phyloP scores from a whole-genome alignment of 2,329 filamentous ascomycete species.

The Fusarium sp. region DNA sequence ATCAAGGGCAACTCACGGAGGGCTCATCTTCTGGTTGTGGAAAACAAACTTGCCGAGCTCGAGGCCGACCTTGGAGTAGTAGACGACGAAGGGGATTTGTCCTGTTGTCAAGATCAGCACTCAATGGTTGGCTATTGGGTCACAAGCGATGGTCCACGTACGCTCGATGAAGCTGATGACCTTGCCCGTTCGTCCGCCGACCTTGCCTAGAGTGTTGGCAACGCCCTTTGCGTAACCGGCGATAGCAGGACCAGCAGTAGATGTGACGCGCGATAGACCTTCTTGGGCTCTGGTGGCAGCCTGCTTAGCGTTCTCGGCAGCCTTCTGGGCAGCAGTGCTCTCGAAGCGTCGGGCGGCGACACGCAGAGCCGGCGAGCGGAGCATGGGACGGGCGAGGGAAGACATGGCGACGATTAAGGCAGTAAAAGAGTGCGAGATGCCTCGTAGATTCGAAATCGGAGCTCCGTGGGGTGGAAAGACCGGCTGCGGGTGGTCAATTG shows the following conservation, averaged over 20 bases:
- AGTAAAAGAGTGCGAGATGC: slow-evolving; percentile 37
- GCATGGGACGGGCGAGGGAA: slow-evolving; percentile 58
- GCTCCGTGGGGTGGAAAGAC: slow-evolving; percentile 46
- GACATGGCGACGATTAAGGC: slow-evolving; percentile 50
- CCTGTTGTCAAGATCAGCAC: slow-evolving; percentile 62
- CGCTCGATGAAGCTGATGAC: slow-evolving; percentile 86
- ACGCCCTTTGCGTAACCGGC: slow-evolving; percentile 76
- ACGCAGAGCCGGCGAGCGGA: slow-evolving; percentile 61
- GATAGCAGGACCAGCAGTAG: slow-evolving; percentile 82
- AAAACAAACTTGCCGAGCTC: slow-evolving; percentile 92
- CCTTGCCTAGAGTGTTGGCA: slow-evolving; percentile 74
- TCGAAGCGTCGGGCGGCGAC: slow-evolving; percentile 69
- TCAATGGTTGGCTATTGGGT: neutral
- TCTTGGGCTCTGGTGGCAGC: slow-evolving; percentile 76
- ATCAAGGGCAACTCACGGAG: slow-evolving; percentile 77
- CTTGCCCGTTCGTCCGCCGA: slow-evolving; percentile 86
- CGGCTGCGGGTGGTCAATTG: slow-evolving; percentile 53
- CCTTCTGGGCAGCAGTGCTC: slow-evolving; percentile 66
- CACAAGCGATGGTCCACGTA: slow-evolving; percentile 63
- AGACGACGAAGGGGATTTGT: slow-evolving; percentile 85
- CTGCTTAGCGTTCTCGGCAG: slow-evolving; percentile 58
- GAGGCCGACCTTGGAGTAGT: slow-evolving; percentile 90
- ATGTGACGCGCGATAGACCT: slow-evolving; percentile 84
- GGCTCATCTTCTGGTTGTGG: slow-evolving; percentile 88
- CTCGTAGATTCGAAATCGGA: slow-evolving; percentile 46